phyloP scores from a whole-genome alignment of 2,329 filamentous ascomycete genomes.

The Rutstroemia sydowiana region DNA sequence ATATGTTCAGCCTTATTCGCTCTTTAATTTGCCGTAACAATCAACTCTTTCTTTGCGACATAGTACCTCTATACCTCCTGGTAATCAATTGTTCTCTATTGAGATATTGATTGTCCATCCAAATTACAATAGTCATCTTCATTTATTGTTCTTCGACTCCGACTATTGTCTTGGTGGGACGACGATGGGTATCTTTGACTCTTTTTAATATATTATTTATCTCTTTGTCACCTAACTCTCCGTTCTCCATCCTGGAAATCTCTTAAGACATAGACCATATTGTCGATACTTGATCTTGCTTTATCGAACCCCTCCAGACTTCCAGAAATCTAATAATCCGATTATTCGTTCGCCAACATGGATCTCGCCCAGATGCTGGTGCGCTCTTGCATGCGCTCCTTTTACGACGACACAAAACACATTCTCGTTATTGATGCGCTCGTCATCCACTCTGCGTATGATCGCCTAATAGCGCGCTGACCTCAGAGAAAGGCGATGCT shows the following conservation, averaged over 20 bases:
- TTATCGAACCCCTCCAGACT: too few species aligned
- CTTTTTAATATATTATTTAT: slow-evolving; percentile 6
- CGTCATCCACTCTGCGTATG: slow-evolving; percentile 63
- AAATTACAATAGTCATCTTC: too few species aligned
- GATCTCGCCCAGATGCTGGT: slow-evolving; percentile 71
- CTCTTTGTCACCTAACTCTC: slow-evolving; percentile 10
- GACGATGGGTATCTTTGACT: slow-evolving; percentile 8
- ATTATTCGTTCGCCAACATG: slow-evolving; percentile 35
- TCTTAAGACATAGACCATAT: too few species aligned
- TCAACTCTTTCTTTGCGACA: too few species aligned
- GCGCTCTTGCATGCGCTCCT: slow-evolving; percentile 76
- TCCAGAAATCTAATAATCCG: background rate
- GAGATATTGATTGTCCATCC: too few species aligned
- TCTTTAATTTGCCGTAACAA: background rate
- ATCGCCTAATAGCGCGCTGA: slow-evolving; percentile 17
- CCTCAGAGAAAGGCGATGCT: slow-evolving; percentile 19
- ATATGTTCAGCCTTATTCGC: too few species aligned
- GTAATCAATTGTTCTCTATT: too few species aligned
- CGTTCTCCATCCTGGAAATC: too few species aligned
- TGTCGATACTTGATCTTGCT: too few species aligned
- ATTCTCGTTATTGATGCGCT: slow-evolving; percentile 77
- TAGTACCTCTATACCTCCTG: too few species aligned
- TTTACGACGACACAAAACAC: slow-evolving; percentile 80
- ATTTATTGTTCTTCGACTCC: too few species aligned
- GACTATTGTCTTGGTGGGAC: too few species aligned